Evolutionary conservation across 1,284 basidiomycete species (phyloP).

Genomic region (Moesziomyces sp.): DNA sequence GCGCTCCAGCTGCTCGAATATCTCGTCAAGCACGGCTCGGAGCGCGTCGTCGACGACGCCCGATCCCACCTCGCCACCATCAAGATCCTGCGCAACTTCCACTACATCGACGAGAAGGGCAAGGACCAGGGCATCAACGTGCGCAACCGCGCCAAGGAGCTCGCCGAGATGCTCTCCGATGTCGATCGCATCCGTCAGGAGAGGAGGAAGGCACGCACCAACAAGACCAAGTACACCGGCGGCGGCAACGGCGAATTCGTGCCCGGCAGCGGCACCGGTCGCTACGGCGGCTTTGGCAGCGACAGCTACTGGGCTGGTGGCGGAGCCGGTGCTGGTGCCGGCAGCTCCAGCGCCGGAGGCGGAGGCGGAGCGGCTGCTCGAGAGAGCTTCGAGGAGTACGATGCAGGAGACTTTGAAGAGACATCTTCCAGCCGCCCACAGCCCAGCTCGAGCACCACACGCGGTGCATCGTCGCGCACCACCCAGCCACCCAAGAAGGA

Average conservation of each 20-base stretch:
- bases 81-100: constrained; percentile 97
- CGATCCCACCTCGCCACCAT: constrained; percentile 92
- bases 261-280: constrained; percentile 72
- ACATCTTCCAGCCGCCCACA: constrained; percentile 37
- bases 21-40: constrained; percentile 96
- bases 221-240: constrained; percentile 90
- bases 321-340: constrained; percentile 72
- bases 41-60: constrained; percentile 97
- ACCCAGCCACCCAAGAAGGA: constrained; percentile 49
- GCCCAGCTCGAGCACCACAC: constrained; percentile 25
- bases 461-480: constrained; percentile 19
- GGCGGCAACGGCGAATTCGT: constrained; percentile 81
- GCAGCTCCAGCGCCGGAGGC: constrained; percentile 71
- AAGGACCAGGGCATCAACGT: constrained; percentile 99
- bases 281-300: constrained; percentile 85
- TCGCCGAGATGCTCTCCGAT: constrained; percentile 87
- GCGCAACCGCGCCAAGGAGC: constrained; percentile 90
- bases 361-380: constrained; percentile 72
- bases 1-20: constrained; percentile 94
- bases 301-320: constrained; percentile 72
- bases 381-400: constrained; percentile 85
- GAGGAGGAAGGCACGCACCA: constrained; percentile 90
- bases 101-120: constrained; percentile 98
- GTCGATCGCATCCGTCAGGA: constrained; percentile 90
- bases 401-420: constrained; percentile 93